Evolutionary conservation across 2,329 filamentous ascomycete species (phyloP).

Genomic region (Aspergillus sp.): DNA sequence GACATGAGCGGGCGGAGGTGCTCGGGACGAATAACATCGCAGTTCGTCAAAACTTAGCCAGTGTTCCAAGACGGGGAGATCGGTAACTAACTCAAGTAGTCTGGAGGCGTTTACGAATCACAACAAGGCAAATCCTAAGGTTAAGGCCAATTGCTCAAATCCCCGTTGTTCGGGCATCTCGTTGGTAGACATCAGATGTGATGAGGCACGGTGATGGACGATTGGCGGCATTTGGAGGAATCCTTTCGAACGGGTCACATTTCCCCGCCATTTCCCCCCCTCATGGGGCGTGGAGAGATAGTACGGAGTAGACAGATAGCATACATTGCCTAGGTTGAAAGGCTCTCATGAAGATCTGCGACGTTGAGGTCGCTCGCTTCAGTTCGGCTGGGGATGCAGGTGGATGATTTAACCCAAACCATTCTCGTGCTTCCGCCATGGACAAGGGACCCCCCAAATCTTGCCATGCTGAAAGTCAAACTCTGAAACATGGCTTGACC

Average conservation of each 20-base stretch:
- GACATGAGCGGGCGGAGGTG: not conserved
- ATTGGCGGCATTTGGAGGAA: not conserved
- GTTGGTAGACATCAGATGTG: not conserved
- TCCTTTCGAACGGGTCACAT: not conserved
- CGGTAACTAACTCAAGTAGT: not conserved
- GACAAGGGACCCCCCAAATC: not conserved
- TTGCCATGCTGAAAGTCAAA: not conserved
- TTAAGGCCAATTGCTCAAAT: not conserved
- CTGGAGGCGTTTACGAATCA: not conserved
- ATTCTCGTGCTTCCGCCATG: too few relatives aligned
- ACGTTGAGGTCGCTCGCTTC: not conserved
- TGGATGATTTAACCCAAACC: not conserved
- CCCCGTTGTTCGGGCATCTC: not conserved
- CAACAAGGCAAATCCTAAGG: not conserved
- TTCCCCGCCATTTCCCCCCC: not conserved
- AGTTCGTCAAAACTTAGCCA: not conserved
- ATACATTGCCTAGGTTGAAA: not conserved
- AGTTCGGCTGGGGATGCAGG: not conserved
- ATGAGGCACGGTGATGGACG: not conserved
- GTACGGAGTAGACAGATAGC: too few relatives aligned
- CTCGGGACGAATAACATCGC: not conserved
- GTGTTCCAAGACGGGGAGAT: not conserved
- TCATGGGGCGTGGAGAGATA: not conserved
- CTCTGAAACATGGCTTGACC: not conserved
- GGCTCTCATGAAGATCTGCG: not conserved